A percentile compares a stretch with the other conserved stretches of the same genome.
Evolutionary conservation across 2,329 filamentous ascomycete genomes (phyloP).

Genomic region (Moelleriella libera): DNA sequence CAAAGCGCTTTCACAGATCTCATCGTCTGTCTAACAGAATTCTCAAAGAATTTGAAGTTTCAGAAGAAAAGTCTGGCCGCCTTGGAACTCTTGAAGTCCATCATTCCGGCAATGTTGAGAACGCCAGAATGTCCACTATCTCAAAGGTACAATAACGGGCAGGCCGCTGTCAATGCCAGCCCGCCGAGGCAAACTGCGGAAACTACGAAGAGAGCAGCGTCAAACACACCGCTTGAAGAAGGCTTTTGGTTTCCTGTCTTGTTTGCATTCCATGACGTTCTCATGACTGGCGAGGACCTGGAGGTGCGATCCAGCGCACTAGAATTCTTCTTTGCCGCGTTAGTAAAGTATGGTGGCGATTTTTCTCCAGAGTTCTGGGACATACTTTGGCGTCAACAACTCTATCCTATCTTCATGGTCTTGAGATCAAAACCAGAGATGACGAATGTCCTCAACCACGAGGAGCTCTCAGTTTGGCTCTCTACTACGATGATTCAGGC

Average conservation of each 20-base stretch:
- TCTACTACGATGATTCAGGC: slow-evolving; percentile 99
- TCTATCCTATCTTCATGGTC: slow-evolving; percentile 98
- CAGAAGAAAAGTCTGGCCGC: slow-evolving; percentile 97
- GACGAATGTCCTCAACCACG: slow-evolving; percentile 87
- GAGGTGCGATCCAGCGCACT: slow-evolving; percentile 85
- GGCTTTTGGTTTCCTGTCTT: slow-evolving; percentile 98
- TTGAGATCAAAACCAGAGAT: slow-evolving; percentile 92
- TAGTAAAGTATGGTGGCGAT: slow-evolving; percentile 78
- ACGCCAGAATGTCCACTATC: slow-evolving; percentile 91
- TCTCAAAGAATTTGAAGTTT: slow-evolving; percentile 97
- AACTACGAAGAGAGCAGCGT: slow-evolving; percentile 40
- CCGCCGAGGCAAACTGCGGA: slow-evolving; percentile 28
- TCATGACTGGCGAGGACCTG: slow-evolving; percentile 98
- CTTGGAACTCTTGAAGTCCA: slow-evolving; percentile 86
- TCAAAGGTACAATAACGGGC: slow-evolving; percentile 31
- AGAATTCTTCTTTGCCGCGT: slow-evolving; percentile 91
- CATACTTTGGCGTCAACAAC: slow-evolving; percentile 87
- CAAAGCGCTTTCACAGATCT: slow-evolving; percentile 95
- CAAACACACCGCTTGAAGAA: slow-evolving; percentile 80
- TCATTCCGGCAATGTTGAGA: slow-evolving; percentile 86
- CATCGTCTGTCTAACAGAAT: slow-evolving; percentile 91
- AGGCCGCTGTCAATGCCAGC: slow-evolving; percentile 21
- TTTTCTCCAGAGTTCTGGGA: slow-evolving; percentile 97
- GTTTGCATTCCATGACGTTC: slow-evolving; percentile 94
- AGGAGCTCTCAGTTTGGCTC: slow-evolving; percentile 95